Evolutionary conservation across 805 yeast genomes (phyloP).

Genomic region (Sungouiozyma intestinalis): DNA sequence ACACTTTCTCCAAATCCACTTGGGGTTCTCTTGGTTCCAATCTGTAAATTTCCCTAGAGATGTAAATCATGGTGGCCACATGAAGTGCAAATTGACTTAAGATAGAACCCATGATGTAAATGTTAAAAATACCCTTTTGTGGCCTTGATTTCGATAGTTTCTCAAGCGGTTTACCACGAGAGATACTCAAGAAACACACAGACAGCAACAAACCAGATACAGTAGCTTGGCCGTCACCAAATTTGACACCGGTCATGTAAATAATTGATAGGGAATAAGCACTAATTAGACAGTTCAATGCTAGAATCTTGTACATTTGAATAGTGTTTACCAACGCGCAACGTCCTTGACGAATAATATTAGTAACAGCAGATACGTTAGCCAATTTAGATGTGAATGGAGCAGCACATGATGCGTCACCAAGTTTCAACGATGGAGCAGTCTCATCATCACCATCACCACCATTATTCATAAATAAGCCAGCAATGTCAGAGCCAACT

Average conservation of each 20-base stretch:
- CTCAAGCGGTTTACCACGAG: conserved; percentile 85
- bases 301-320: conserved; percentile 97
- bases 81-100: conserved; percentile 94
- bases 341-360: conserved; percentile 94
- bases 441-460: conserved; percentile 47
- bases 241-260: conserved; percentile 93
- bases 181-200: conserved; percentile 89
- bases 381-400: conserved; percentile 94
- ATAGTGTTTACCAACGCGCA: conserved; percentile 95
- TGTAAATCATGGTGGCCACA: conserved; percentile 67
- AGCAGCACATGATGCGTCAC: conserved; percentile 99
- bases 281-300: conserved; percentile 90
- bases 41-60: conserved; percentile 72
- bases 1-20: conserved; percentile 80
- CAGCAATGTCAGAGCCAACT: conserved; percentile 38
- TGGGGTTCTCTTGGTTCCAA: conserved; percentile 90
- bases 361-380: conserved; percentile 84
- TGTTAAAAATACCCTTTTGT: conserved; percentile 92
- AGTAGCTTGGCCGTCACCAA: conserved; percentile 97
- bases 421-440: conserved; percentile 86
- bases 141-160: conserved; percentile 90
- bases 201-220: conserved; percentile 86
- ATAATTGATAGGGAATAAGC: conserved; percentile 92
- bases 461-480: conserved; percentile 22
- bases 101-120: conserved; percentile 95